These are phyloP conservation scores for Calycina marina DNA, from an alignment of 2,329 filamentous ascomycete species.

Conservation along the genomic window DNA sequence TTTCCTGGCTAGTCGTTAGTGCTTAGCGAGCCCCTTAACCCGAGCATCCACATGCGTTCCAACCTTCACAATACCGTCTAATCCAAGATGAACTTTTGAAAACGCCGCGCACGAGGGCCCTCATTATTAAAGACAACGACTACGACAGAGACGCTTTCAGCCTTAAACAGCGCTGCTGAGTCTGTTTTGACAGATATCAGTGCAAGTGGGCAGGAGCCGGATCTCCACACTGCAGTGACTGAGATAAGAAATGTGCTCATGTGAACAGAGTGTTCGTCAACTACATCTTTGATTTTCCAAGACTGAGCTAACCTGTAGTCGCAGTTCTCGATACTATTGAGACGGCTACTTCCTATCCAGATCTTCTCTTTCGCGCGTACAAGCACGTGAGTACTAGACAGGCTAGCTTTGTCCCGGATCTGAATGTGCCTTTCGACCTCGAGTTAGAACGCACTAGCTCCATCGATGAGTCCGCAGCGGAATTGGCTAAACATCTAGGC, in stretches of 20 bases:
- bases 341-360: not conserved
- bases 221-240: not conserved
- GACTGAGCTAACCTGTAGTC: not conserved
- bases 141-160: conserved; percentile 1
- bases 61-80: too few relatives aligned
- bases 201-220: not conserved
- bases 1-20: too few relatives aligned
- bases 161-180: conserved; percentile 1
- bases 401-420: conserved; percentile 1
- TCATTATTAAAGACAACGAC: conserved; percentile 1
- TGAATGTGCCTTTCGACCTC: conserved; percentile 1
- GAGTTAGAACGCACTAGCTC: conserved; percentile 1
- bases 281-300: not conserved
- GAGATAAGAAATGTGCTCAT: conserved; percentile 1
- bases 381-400: not conserved
- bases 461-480: not conserved
- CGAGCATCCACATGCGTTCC: too few relatives aligned
- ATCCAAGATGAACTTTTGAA: conserved; percentile 1
- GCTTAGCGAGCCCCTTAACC: too few relatives aligned
- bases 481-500: conserved; percentile 1
- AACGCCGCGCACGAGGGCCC: not conserved
- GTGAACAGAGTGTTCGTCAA: conserved; percentile 1
- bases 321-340: not conserved
- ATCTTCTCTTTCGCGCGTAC: conserved; percentile 1
- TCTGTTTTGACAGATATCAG: conserved; percentile 4